Evolutionary conservation across 106 monocot species (phyloP), one percentile per base, ranked within the genome.

Genomic region (Dendrobium huoshanense): DNA sequence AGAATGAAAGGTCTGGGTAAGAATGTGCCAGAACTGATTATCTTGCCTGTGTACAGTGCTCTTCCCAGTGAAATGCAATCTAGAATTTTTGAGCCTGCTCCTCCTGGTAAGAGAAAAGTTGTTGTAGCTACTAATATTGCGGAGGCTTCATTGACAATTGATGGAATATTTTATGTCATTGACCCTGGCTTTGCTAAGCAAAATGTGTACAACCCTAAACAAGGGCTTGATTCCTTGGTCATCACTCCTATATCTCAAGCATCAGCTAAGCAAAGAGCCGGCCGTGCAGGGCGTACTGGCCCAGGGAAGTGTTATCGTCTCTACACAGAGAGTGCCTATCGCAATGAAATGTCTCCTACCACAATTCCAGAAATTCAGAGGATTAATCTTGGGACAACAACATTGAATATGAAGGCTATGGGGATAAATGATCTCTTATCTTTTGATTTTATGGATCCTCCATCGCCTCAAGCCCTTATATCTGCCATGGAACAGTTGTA

Each of bases 131-230:
- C 96, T 41, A 96, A 96, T 87, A 94, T 96, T 40, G 96, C 94
- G 40, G 96, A 96, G 84, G 96, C 95, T 72, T 96, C 96, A 58
- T 79, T 96, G 79, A 93, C 96, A 5, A 95, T 93, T 79, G 93
- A 95, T 81, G 95, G 95, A 5, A 95, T 95, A 72, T 95, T 88
- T 78, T 95, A 96, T 87, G 96, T 96, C 59, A 87, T 97, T 68
- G 96, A 97, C 85, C 96, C 96, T 83, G 96, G 96, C 5, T 97
- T 97, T 85, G 96, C 96, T 25, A 97, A 97, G 78, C 91, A 92
- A 41, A 97, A 97, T 82, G 94, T 97, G 2, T 94, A 97, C 75
- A 94, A 97, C 55, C 94, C 96, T 20, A 97, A 97, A 75, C 88
- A 89, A 80, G 96, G 96, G 2, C 87, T 97, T 54, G 96, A 97